Evolutionary conservation across 2,329 filamentous ascomycete species (phyloP), one percentile per base, ranked within the genome.

Genomic region (Epichloe gansuensis): DNA sequence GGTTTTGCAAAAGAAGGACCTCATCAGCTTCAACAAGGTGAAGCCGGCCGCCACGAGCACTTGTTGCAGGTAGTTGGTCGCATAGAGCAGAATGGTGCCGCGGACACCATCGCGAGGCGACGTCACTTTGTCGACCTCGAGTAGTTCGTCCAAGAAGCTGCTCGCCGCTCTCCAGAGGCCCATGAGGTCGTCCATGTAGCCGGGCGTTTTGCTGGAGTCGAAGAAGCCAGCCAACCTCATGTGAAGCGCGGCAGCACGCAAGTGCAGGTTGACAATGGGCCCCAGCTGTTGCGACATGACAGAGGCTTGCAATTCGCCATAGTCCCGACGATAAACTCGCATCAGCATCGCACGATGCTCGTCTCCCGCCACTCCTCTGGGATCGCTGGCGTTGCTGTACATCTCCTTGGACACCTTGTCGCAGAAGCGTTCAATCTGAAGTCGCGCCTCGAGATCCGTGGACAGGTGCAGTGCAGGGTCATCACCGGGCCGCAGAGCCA

Each of bases 1-100:
- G n/a, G 82, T 81, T 58, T 78, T 78, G 42, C 83, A 77, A 60
- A 91, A 91, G 68, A 84, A 85, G 21, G 86, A 89, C 48, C 83
- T 81, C 69, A 91, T 83, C 53, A 91, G 74, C 62, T 91, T 91
- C 56, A 91, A 75, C 47, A 93, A 71, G 1, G 86, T 83, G 60
- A 90, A 90, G 3, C 84, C 83, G 5, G 84, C 86, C 2, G 86
- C 87, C n/a, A 91, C 81, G 53, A 90, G 80, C 84, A 91, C 91
- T 67, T 91, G 87, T 63, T 89, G 83, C 50, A 91, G 80, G 66
- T 91, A 91, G 64, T 85, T 88, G 57, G 80, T 84, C 28, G 82
- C 78, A 61, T 86, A 83, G 48, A 77, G 76, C 31, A 89, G 71
- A 48, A 85, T 76, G 48, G 76, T 75, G 7, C 78, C 75, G 50